These are phyloP conservation scores for Paramarasmius palmivorus DNA, from an alignment of 1,284 basidiomycete species.

Conservation along the genomic window DNA sequence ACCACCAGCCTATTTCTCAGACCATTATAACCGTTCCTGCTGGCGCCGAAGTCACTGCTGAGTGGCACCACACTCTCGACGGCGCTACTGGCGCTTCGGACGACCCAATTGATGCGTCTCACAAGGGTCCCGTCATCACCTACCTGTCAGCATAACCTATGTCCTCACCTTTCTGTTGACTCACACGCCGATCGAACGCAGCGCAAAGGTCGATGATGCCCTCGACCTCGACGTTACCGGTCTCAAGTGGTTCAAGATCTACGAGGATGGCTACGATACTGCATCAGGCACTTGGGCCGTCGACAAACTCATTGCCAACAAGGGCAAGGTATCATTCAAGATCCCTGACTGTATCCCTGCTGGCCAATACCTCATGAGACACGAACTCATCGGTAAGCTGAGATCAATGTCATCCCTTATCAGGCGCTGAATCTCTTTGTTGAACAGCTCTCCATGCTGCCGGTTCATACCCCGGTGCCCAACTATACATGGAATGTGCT, in stretches of 20 bases:
- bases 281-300: conserved; percentile 32
- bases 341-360: conserved; percentile 39
- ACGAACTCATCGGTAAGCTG: conserved; percentile 23
- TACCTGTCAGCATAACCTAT: conserved; percentile 42
- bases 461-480: conserved; percentile 47
- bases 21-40: conserved; percentile 51
- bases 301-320: conserved; percentile 41
- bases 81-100: conserved; percentile 44
- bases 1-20: conserved; percentile 51
- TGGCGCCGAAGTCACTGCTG: conserved; percentile 49
- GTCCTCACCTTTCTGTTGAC: not conserved
- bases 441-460: conserved; percentile 35
- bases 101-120: conserved; percentile 54
- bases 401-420: no score
- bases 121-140: conserved; percentile 54
- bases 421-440: no score
- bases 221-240: conserved; percentile 48
- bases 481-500: conserved; percentile 47
- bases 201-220: conserved; percentile 38
- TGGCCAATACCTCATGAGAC: conserved; percentile 41
- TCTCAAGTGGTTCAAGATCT: conserved; percentile 57
- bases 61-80: conserved; percentile 52
- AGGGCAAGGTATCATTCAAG: conserved; percentile 42
- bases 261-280: conserved; percentile 24
- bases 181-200: not conserved